Conservation (phyloP, 116 monocot genomes). For the Trichopus zeylanicus region DNA sequence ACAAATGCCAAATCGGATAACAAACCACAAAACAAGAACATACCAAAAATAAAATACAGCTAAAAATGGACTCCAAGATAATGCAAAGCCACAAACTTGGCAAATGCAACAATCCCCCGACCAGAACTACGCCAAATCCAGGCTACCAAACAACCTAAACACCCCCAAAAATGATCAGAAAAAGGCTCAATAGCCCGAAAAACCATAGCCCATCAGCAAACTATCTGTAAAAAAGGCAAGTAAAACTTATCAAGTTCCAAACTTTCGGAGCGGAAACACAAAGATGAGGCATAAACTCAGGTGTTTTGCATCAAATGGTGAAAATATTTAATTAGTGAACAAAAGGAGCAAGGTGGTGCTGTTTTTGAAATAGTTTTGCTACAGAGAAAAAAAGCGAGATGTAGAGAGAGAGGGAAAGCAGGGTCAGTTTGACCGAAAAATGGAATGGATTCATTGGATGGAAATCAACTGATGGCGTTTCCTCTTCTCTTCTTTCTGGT, state of each 20-base stretch:
- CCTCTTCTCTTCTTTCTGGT: no score
- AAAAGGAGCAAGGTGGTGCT: background rate
- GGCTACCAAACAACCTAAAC: no score
- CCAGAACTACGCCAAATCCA: no score
- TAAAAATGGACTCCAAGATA: background rate
- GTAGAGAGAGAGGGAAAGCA: background rate
- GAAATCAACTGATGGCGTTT: no score
- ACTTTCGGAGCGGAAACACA: background rate
- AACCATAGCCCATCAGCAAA: background rate
- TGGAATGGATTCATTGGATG: background rate
- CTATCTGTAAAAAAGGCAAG: background rate
- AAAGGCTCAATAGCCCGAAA: no score
- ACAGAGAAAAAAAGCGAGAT: background rate
- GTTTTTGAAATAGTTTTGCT: background rate
- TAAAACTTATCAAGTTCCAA: background rate
- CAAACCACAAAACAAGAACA: background rate
- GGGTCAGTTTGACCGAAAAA: slow-evolving; percentile 2
- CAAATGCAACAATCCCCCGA: background rate
- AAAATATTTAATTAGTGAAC: no score
- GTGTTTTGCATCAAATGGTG: background rate
- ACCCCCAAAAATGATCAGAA: background rate
- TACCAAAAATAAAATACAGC: background rate
- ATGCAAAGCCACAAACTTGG: background rate
- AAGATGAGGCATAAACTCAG: background rate
- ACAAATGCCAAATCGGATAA: background rate